Conservation (phyloP, 768 basidiomycete genomes). For the Boletus pseudo-olivaceus region DNA sequence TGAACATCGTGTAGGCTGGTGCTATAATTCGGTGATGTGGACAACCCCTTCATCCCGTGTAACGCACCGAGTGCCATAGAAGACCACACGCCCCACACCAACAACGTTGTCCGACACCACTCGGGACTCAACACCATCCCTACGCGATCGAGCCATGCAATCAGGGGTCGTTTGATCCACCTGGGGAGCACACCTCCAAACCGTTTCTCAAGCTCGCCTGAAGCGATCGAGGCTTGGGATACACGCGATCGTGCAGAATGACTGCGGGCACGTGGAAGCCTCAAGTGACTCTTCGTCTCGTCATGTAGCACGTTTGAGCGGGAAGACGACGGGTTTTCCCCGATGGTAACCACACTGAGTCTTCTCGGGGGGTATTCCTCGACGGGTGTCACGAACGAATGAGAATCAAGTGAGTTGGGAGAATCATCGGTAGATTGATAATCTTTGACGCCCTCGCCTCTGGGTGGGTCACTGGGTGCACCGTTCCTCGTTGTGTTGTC, state of each 20-base stretch:
- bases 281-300: conserved; percentile 16
- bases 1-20: conserved; percentile 89
- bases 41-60: neutral
- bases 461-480: conserved; percentile 1
- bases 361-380: conserved; percentile 27
- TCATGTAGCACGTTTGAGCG: conserved; percentile 3
- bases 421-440: conserved; percentile 31
- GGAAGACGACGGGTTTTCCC: conserved; percentile 25
- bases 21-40: neutral
- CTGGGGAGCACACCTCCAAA: conserved; percentile 48
- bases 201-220: conserved; percentile 38
- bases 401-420: conserved; percentile 28
- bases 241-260: conserved; percentile 7
- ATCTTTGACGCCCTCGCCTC: conserved; percentile 22
- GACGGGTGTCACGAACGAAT: conserved; percentile 20
- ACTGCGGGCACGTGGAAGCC: neutral
- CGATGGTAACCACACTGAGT: conserved; percentile 26
- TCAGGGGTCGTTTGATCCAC: conserved; percentile 54
- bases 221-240: conserved; percentile 34
- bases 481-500: neutral
- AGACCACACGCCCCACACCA: conserved; percentile 80
- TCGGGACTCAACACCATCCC: conserved; percentile 68
- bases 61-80: conserved; percentile 69
- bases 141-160: conserved; percentile 67
- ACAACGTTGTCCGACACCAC: conserved; percentile 71